Evolutionary conservation across 2,329 filamentous ascomycete genomes (phyloP), one percentile per base, ranked within the genome.

Genomic region (Colletotrichum incanum): DNA sequence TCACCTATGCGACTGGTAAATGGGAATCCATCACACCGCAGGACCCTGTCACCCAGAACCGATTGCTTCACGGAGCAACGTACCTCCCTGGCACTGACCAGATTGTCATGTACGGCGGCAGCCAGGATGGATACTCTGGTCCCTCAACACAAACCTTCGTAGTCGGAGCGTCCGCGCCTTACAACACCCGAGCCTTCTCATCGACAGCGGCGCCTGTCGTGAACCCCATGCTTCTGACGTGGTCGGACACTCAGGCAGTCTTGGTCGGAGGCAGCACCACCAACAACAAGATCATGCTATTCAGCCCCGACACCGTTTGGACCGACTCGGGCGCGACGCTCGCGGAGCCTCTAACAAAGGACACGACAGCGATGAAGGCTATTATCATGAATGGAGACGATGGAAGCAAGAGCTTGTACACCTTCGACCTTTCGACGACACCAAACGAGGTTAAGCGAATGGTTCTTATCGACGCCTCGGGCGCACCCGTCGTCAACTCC

Each of bases 21-120:
- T 91, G 89, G 89, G 81, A 86, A 63, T 84, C 82, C 11, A 80
- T 90, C 37, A 78, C 76, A 41, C 82, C 82, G 16, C 69, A 81
- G 20, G 83, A 84, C 41, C 80, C 82, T 45, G 89, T 92, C 56
- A 88, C 93, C 59, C 87, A 93, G 78, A 90, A 94, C 77, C 91
- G 94, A 70, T 85, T 90, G 71, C 89, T 92, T 76, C 96, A 98
- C 80, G 92, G 90, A 75, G 93, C 93, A 16, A 88, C 90, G 23
- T 98, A 95, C 79, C 85, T 98, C 65, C 88, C 91, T 73, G 87
- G 88, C 28, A 89, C 90, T 20, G 88, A 94, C 67, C 88, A 90
- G 5, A 93, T 98, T 66, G 83, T 98, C 31, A 87, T 98, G 34
- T 98, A 95, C 79, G 93, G 92, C 41, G 96, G 96, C 56, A 90